Evolutionary conservation across 805 yeast genomes (phyloP).

Genomic region (Metschnikowia picachoensis): DNA sequence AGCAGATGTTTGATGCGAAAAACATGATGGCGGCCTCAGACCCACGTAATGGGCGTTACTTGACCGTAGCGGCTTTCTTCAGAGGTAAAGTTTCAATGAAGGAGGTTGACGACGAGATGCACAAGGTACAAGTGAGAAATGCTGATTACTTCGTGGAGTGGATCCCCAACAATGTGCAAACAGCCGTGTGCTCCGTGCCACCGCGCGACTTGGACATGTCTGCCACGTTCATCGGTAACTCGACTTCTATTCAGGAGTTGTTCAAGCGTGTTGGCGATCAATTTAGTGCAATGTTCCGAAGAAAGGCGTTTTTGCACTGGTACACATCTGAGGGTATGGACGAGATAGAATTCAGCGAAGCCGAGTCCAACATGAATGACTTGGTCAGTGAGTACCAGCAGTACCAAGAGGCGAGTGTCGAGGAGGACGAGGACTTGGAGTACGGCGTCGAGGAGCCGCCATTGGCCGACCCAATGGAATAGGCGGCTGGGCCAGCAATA

Average conservation of each 20-base stretch:
- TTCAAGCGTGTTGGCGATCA: conserved; percentile 88
- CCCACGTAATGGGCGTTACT: conserved; percentile 85
- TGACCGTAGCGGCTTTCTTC: conserved; percentile 91
- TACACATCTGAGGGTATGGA: conserved; percentile 96
- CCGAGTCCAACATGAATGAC: conserved; percentile 87
- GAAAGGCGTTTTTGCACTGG: conserved; percentile 96
- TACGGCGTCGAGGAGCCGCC: conserved; percentile 61
- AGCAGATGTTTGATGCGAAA: conserved; percentile 87
- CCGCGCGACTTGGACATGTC: conserved; percentile 83
- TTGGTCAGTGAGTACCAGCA: conserved; percentile 86
- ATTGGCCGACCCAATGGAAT: conserved; percentile 46
- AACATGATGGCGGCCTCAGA: conserved; percentile 97
- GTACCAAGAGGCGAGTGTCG: conserved; percentile 79
- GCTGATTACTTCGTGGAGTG: conserved; percentile 86
- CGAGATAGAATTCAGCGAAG: conserved; percentile 89
- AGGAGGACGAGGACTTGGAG: conserved; percentile 72
- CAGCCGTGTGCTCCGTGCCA: conserved; percentile 88
- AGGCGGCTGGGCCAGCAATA: conserved; percentile 13
- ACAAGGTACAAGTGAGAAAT: conserved; percentile 75
- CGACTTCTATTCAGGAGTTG: conserved; percentile 88
- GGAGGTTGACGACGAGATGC: conserved; percentile 94
- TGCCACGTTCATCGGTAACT: conserved; percentile 90
- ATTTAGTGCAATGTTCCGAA: conserved; percentile 87
- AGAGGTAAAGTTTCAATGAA: conserved; percentile 90
- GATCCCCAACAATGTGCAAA: conserved; percentile 94